phyloP scores from a whole-genome alignment of 805 yeast genomes.

The Sugiyamaella mastotermitis region DNA sequence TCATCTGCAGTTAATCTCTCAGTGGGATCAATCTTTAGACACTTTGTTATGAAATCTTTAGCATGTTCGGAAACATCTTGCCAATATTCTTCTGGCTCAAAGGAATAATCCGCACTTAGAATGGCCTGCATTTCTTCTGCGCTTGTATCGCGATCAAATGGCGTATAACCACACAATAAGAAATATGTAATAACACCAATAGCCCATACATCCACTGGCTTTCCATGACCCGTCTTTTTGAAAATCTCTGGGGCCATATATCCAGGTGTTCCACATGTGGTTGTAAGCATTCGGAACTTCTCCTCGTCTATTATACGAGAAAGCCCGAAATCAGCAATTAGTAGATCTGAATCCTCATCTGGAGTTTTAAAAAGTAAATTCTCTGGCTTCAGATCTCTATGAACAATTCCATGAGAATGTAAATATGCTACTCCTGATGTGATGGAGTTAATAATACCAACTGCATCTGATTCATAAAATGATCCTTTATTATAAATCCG shows the following conservation, averaged over 20 bases:
- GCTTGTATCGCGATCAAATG: constrained; percentile 69
- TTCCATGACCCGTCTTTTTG: constrained; percentile 46
- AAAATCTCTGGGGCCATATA: constrained; percentile 73
- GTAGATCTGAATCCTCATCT: constrained; percentile 35
- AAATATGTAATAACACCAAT: constrained; percentile 68
- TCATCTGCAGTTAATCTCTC: constrained; percentile 43
- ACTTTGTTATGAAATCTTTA: constrained; percentile 49
- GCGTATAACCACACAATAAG: constrained; percentile 67
- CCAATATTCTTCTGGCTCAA: constrained; percentile 60
- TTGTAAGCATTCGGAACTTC: constrained; percentile 33
- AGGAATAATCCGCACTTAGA: constrained; percentile 47
- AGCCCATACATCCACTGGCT: constrained; percentile 69
- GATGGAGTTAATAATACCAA: constrained; percentile 43
- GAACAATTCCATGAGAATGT: constrained; percentile 55
- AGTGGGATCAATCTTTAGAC: constrained; percentile 43
- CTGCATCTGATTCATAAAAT: constrained; percentile 45
- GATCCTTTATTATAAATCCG: constrained; percentile 43
- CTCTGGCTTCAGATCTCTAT: constrained; percentile 70
- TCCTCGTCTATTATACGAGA: constrained; percentile 44
- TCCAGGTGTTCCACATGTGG: constrained; percentile 64
- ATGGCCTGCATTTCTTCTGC: constrained; percentile 64
- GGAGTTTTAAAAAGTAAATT: constrained; percentile 48
- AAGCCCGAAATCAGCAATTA: constrained; percentile 61
- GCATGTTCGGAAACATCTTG: constrained; percentile 45
- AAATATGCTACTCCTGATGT: constrained; percentile 52